A percentile compares a stretch with the other conserved stretches of the same genome.
Evolutionary conservation across 192 early-diverging fungal species (phyloP).

Genomic region (Kickxella alabastrina): DNA sequence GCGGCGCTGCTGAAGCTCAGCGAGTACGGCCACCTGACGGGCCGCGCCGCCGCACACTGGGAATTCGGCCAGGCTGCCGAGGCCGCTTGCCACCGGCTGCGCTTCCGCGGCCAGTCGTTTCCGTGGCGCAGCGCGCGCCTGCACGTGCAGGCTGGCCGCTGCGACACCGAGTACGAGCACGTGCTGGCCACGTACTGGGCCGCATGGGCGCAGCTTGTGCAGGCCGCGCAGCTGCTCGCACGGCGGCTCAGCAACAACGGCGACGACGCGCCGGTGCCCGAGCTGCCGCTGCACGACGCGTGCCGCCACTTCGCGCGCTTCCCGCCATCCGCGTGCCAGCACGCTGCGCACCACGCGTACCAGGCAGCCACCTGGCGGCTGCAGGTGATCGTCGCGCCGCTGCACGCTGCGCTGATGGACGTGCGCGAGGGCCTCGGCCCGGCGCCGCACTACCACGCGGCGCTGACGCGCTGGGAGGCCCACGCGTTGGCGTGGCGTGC

Average conservation of each 20-base stretch:
- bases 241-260: slow-evolving; percentile 2
- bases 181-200: slow-evolving; percentile 36
- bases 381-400: slow-evolving; percentile 10
- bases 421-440: slow-evolving; percentile 3
- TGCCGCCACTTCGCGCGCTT: slow-evolving; percentile 26
- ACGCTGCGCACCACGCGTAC: slow-evolving; percentile 8
- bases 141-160: slow-evolving; percentile 1
- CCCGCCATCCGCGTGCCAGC: slow-evolving; percentile 3
- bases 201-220: slow-evolving; percentile 20
- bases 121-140: slow-evolving; percentile 28
- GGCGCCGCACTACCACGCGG: slow-evolving; percentile 11
- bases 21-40: slow-evolving; percentile 43
- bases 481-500: slow-evolving; percentile 11
- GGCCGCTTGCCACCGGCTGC: slow-evolving; percentile 10
- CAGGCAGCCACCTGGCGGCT: slow-evolving; percentile 18
- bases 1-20: slow-evolving; percentile 33
- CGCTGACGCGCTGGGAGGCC: slow-evolving; percentile 20
- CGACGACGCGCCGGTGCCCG: slow-evolving; percentile 3
- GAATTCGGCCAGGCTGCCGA: slow-evolving; percentile 25
- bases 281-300: slow-evolving; percentile 29
- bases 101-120: slow-evolving; percentile 11
- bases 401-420: slow-evolving; percentile 22
- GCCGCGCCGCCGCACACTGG: slow-evolving; percentile 14
- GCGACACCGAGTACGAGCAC: slow-evolving; percentile 43
- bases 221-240: slow-evolving; percentile 23